phyloP scores from a whole-genome alignment of 495 filamentous ascomycete genomes.

The Tuber magnatum region DNA sequence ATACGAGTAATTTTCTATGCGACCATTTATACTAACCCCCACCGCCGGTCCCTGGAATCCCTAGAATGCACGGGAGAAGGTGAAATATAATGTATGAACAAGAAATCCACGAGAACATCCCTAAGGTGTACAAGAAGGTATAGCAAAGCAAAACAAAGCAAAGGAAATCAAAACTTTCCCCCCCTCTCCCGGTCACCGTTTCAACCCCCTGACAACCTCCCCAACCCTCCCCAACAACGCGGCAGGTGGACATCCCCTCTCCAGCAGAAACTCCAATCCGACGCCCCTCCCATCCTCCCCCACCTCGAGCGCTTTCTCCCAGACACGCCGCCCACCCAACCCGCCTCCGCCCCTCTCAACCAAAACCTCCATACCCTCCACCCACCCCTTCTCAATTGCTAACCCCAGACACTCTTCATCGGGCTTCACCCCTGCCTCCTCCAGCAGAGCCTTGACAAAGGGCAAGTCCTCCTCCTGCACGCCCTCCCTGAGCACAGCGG shows the following conservation, averaged over 20 bases:
- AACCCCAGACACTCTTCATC: conserved; percentile 21
- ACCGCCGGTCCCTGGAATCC: background rate
- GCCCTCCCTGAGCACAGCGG: conserved; percentile 10
- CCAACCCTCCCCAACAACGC: conserved; percentile 17
- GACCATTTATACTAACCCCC: background rate
- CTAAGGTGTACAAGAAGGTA: background rate
- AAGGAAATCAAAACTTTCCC: background rate
- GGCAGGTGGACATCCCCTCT: conserved; percentile 20
- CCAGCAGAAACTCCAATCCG: conserved; percentile 21
- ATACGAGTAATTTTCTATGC: background rate
- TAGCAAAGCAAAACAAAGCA: background rate
- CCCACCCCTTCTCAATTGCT: conserved; percentile 13
- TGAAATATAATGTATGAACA: background rate
- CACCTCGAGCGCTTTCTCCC: conserved; percentile 22
- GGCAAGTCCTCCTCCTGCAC: background rate
- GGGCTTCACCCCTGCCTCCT: conserved; percentile 1
- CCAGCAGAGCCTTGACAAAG: conserved; percentile 4
- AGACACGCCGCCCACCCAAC: conserved; percentile 15
- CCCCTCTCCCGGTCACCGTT: background rate
- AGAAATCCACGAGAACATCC: background rate
- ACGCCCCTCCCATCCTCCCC: background rate
- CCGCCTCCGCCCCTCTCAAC: conserved; percentile 15
- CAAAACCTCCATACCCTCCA: conserved; percentile 16
- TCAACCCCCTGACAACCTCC: background rate
- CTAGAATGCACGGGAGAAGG: background rate